Evolutionary conservation across 306 rosid genomes (phyloP), one percentile per base, ranked within the genome.

Genomic region (Prunus kanzakura): DNA sequence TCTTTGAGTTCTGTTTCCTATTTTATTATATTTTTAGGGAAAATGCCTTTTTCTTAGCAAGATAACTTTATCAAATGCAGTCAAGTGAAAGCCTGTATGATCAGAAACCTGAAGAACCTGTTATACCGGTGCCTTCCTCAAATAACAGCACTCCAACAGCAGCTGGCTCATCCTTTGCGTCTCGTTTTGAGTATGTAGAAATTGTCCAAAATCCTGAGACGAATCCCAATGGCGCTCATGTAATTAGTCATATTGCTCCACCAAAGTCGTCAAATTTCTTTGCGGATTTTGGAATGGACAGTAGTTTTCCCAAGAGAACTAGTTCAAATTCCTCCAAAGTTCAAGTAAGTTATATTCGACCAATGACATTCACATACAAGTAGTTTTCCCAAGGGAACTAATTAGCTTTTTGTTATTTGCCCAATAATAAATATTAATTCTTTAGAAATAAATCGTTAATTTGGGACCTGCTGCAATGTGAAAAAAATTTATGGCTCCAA

Each of bases 131-230:
- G 71, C 49, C 90, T 70, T 73, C 91, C 41, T 64, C 92, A 60
- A 69, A 85, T 41, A 88, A 67, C 79, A 80, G 69, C 82, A 70
- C 74, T 55, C 54, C 86, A 60, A 66, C 86, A 60, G 64, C 92
- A 71, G 82, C 85, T 82, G 89, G 75, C 67, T 79, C 92, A 23
- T 84, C 93, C 43, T 73, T 81, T 52, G 78, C 87, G 4, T 95
- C 98, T 72, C 92, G 97, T 51, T 96, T 96, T 84, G 99, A 96
- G 83, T 96, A 92, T 87, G 85, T 96, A 22, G 99, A 95, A 75
- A 88, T 82, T 75, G 86, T 88, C 68, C 98, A 88, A 80, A 83
- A 90, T 52, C 73, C 91, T 20, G 96, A 96, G 81, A 75, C 67
- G 67, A 89, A 83, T 75, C 82, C 93, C 47, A 84, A 79, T 75